These are phyloP conservation scores for Miscanthus lutarioriparius DNA, from an alignment of 176 grass and related monocot genomes.

Conservation along the genomic window DNA sequence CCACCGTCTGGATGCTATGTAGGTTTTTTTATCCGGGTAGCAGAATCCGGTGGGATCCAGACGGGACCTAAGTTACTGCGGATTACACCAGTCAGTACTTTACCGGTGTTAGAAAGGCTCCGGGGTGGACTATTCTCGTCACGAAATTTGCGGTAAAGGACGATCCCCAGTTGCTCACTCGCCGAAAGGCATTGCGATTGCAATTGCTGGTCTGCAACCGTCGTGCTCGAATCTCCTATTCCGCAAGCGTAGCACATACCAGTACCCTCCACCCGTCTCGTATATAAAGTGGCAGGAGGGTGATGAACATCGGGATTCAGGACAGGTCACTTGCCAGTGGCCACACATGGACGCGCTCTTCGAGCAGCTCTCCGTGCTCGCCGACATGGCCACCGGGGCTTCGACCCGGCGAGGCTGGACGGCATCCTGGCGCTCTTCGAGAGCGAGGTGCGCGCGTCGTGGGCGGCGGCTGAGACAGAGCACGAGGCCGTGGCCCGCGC, in stretches of 20 bases:
- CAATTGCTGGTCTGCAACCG: neutral
- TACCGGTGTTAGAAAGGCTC: no score
- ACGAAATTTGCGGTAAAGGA: neutral
- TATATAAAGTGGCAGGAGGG: neutral
- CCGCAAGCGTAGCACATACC: neutral
- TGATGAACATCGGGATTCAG: neutral
- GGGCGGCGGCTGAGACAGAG: slow-evolving; percentile 27
- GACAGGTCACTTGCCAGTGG: neutral
- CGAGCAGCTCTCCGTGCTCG: slow-evolving; percentile 41
- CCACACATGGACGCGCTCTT: slow-evolving; percentile 54
- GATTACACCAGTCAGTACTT: no score
- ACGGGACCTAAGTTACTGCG: no score
- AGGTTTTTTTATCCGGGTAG: no score
- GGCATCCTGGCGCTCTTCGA: slow-evolving; percentile 49
- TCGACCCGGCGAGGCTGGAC: slow-evolving; percentile 40
- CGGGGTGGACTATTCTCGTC: neutral
- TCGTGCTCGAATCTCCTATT: neutral
- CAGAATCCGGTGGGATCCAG: no score
- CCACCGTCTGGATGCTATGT: no score
- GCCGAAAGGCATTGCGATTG: slow-evolving; percentile 9
- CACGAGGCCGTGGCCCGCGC: slow-evolving; percentile 17
- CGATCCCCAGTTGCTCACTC: neutral
- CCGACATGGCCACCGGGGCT: slow-evolving; percentile 23
- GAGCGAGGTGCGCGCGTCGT: slow-evolving; percentile 24
- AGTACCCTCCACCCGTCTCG: neutral